These are phyloP conservation scores for Coemansia sp. DNA, from an alignment of 192 early-diverging fungal genomes.

Conservation along the genomic window DNA sequence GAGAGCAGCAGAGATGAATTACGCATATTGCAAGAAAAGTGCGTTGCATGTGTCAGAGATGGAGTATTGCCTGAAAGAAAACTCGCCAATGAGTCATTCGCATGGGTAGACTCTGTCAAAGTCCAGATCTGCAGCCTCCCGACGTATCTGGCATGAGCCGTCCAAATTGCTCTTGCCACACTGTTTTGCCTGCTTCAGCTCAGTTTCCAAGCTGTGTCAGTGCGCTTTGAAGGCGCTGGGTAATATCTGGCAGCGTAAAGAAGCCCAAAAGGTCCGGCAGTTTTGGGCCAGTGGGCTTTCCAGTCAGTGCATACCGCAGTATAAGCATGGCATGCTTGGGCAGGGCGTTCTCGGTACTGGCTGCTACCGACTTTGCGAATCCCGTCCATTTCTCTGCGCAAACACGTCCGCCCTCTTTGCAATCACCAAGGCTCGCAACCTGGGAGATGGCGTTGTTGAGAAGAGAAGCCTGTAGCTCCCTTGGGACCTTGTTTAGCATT, in stretches of 20 bases:
- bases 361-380: constrained; percentile 42
- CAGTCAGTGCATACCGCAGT: constrained; percentile 63
- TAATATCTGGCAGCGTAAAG: constrained; percentile 4
- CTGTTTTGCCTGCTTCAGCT: too few relatives aligned
- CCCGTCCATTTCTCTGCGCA: constrained; percentile 15
- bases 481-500: constrained; percentile 7
- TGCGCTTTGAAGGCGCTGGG: constrained; percentile 1
- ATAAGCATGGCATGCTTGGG: constrained; percentile 60
- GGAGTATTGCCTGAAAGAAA: too few relatives aligned
- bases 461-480: constrained; percentile 17
- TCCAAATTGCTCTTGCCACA: too few relatives aligned
- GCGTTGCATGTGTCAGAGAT: too few relatives aligned
- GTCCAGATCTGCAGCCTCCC: too few relatives aligned
- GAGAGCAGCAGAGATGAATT: too few relatives aligned
- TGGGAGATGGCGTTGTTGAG: constrained; percentile 1
- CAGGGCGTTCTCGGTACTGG: constrained; percentile 21
- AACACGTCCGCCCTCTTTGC: not conserved
- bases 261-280: constrained; percentile 28
- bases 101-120: too few relatives aligned
- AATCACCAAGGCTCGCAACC: not conserved
- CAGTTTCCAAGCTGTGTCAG: too few relatives aligned
- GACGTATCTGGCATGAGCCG: too few relatives aligned
- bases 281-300: constrained; percentile 36
- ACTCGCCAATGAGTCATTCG: too few relatives aligned
- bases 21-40: too few relatives aligned